Evolutionary conservation across 495 filamentous ascomycete species (phyloP), one percentile per base, ranked within the genome.

Genomic region (Lindgomyces ingoldianus): DNA sequence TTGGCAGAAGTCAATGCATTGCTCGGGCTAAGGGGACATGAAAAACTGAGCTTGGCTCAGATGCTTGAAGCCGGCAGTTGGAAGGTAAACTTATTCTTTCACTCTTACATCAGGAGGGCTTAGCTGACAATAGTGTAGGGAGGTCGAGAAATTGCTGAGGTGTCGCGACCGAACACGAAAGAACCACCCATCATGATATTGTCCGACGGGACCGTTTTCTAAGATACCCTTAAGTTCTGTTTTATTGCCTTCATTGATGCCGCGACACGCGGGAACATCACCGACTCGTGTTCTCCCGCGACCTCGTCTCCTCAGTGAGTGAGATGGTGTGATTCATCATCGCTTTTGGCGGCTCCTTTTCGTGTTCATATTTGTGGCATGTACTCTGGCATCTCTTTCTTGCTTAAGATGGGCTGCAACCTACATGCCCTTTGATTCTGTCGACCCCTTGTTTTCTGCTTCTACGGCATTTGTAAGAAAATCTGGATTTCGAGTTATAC

Each of bases 121-220:
- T 8, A 25, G 39, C 59, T 48, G 62, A 60, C 56, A 46, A 69
- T 18, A 45, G 44, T 66, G 44, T 63, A 97, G 94, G 95, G 93
- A 72, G 94, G 94, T 59, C 85, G 94, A 72, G 94, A 98, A 78
- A 87, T 98, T 64, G 94, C 94, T 44, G 95, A 97, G 76, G 90
- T 97, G 54, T 95, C 90, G 58, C 82, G 94, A 63, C 94, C 94
- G 6, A 97, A 97, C 72, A 98, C 95, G 44, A 96, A 95, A 78
- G 91, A 93, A 72, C 91, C 95, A 19, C 94, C 94, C 3, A 98
- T 98, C 70, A 88, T 96, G 79, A 97, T 98, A 67, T 83, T 96
- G 57, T 95, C 90, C 62, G 94, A 98, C 74, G 94, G 94, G 47
- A 98, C 94, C 8, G 91, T 98, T 55, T 96, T 98, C 73, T 97